phyloP scores from a whole-genome alignment of 345 rosid species.

The Citrus mangshanensis region DNA sequence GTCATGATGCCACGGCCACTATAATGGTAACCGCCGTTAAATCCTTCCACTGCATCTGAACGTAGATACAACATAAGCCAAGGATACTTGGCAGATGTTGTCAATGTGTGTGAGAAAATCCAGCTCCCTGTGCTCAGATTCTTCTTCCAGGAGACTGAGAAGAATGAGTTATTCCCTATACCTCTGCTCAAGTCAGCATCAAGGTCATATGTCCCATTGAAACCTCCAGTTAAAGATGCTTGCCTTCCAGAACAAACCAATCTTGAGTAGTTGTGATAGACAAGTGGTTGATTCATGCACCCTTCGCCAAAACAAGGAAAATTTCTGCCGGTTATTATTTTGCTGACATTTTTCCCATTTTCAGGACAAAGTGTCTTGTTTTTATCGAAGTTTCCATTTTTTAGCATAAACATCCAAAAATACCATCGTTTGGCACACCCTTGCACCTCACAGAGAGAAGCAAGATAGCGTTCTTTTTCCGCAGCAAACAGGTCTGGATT shows the following conservation, averaged over 20 bases:
- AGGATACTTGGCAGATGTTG: slow-evolving; percentile 47
- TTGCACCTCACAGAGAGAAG: slow-evolving; percentile 41
- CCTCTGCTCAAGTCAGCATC: slow-evolving; percentile 35
- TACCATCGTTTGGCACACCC: slow-evolving; percentile 43
- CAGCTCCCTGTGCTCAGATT: slow-evolving; percentile 46
- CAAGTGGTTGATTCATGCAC: slow-evolving; percentile 65
- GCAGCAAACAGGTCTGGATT: slow-evolving; percentile 51
- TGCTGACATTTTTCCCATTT: slow-evolving; percentile 45
- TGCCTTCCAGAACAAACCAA: slow-evolving; percentile 23
- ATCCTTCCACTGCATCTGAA: slow-evolving; percentile 44
- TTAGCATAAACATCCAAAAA: slow-evolving; percentile 64
- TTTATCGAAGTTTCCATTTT: slow-evolving; percentile 67
- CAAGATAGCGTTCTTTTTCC: slow-evolving; percentile 55
- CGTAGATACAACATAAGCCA: slow-evolving; percentile 62
- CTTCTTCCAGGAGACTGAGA: slow-evolving; percentile 47
- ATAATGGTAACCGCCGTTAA: slow-evolving; percentile 58
- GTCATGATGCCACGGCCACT: slow-evolving; percentile 45
- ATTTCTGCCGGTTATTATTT: slow-evolving; percentile 36
- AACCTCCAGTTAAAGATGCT: slow-evolving; percentile 44
- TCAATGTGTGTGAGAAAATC: slow-evolving; percentile 43
- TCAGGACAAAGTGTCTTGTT: slow-evolving; percentile 55
- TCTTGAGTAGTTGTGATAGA: slow-evolving; percentile 44
- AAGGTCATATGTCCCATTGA: slow-evolving; percentile 60
- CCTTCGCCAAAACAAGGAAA: slow-evolving; percentile 66
- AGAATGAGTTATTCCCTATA: slow-evolving; percentile 36